phyloP scores from a whole-genome alignment of 2,329 filamentous ascomycete genomes.

The Colletotrichum viniferum region DNA sequence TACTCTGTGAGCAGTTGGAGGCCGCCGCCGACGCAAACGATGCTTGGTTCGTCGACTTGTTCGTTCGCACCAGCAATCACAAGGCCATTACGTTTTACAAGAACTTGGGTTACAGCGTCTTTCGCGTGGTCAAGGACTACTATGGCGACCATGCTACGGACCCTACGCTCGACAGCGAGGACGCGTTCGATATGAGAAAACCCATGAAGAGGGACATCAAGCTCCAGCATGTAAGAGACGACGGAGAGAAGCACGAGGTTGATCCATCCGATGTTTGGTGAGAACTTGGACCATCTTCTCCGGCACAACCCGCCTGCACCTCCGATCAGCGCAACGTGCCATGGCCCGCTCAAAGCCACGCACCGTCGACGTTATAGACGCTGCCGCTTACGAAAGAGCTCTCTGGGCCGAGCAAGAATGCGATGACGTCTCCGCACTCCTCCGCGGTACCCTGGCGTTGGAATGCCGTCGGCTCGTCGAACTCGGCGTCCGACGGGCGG shows the following conservation, averaged over 20 bases:
- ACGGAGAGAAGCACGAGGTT: constrained; percentile 81
- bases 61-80: constrained; percentile 86
- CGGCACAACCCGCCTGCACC: background rate
- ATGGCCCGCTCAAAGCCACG: constrained; percentile 35
- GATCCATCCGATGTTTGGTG: constrained; percentile 86
- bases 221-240: constrained; percentile 75
- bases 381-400: constrained; percentile 50
- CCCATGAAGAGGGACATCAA: constrained; percentile 81
- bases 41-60: constrained; percentile 95
- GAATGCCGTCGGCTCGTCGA: constrained; percentile 47
- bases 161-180: constrained; percentile 70
- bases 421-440: constrained; percentile 50
- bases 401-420: constrained; percentile 51
- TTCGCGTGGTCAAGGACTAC: constrained; percentile 86
- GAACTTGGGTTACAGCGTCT: constrained; percentile 91
- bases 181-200: constrained; percentile 98
- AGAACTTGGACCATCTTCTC: background rate
- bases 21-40: constrained; percentile 80
- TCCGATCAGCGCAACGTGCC: background rate
- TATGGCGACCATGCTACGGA: constrained; percentile 83
- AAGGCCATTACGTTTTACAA: constrained; percentile 89
- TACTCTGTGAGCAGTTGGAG: constrained; percentile 82
- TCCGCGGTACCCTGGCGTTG: constrained; percentile 49
- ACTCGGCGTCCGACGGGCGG: constrained; percentile 39
- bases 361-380: constrained; percentile 52